Base-by-base conservation (phyloP, 768 basidiomycete species). In the Suillus subalutaceus region DNA sequence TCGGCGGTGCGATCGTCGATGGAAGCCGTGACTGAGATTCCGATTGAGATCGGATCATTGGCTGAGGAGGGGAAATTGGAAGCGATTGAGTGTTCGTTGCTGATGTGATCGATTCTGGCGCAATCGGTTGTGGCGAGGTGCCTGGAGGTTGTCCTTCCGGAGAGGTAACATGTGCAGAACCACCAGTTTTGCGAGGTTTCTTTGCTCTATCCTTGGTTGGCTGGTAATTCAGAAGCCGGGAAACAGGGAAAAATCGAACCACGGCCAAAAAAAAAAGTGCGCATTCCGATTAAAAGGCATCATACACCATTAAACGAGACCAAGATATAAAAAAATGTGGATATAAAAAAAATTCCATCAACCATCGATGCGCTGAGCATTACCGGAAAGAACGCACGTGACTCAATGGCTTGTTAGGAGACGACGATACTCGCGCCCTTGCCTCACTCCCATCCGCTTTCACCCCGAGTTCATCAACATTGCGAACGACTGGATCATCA, bases 331-430 rank as follows among this genome's bases (percentile, higher is more conserved):
- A 20, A 40, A 44, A 37, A 43, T 38, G 55, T 18, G 46, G 23
- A 71, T 68, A 64, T 52, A 55, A 67, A 23, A 65, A 65, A 69
- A 65, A 38, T 71, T 67, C 72, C 72, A 73, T 79, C 76, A 79
- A 88, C 83, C 81, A 84, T 78, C 75, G 65, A 77, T 82, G 80
- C 73, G 69, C 77, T 76, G 74, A 77, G 74, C 86, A 78, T 81
- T 82, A 87, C 88, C 89, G 82, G 83, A 88, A 86, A 83, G 86
- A 85, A 93, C 92, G 90, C 87, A 94, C 92, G 88, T 94, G 92
- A 79, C 86, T 88, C 82, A 93, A 79, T 71, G 91, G 88, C 75
- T 87, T 88, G 69, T 86, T 84, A 68, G 85, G 78, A 63, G 86
- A 80, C 50, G 80, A 73, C 66, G 84, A 82, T 66, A 62, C 63